A percentile compares a stretch with the other conserved stretches of the same genome.
Evolutionary conservation across 2,329 filamentous ascomycete genomes (phyloP).

Genomic region (Lojkania enalia): DNA sequence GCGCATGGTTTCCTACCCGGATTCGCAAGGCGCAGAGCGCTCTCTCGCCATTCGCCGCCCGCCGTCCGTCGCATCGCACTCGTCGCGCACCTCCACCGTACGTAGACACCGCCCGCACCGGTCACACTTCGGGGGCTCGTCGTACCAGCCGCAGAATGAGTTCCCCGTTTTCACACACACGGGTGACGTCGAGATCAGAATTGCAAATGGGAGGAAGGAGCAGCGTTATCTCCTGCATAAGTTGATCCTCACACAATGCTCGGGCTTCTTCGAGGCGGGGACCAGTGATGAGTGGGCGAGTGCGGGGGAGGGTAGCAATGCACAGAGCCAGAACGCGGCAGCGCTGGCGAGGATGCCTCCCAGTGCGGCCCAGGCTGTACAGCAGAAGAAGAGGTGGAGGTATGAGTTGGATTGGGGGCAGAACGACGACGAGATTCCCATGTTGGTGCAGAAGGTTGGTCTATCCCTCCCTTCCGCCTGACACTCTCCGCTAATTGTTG

Average conservation of each 20-base stretch:
- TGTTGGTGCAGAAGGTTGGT: conserved; percentile 78
- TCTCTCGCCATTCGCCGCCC: conserved; percentile 63
- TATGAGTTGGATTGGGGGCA: conserved; percentile 83
- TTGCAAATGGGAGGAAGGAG: conserved; percentile 70
- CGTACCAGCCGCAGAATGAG: conserved; percentile 78
- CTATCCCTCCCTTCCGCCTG: conserved; percentile 2
- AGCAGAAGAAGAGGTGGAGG: conserved; percentile 70
- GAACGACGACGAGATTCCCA: conserved; percentile 74
- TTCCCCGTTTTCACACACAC: conserved; percentile 89
- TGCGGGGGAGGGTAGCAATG: conserved; percentile 35
- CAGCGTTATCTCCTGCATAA: conserved; percentile 86
- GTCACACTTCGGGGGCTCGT: conserved; percentile 73
- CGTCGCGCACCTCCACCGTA: conserved; percentile 55
- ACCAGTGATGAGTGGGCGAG: conserved; percentile 77
- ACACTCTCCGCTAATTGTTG: not conserved
- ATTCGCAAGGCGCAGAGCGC: conserved; percentile 54
- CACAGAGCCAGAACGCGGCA: conserved; percentile 28
- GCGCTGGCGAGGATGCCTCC: conserved; percentile 48
- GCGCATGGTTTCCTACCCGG: conserved; percentile 67
- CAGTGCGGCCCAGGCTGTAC: conserved; percentile 31
- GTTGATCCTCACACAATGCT: conserved; percentile 85
- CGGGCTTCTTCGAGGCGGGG: conserved; percentile 89
- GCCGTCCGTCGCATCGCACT: conserved; percentile 64
- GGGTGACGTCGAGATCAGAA: conserved; percentile 88
- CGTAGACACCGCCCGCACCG: conserved; percentile 76